These are phyloP conservation scores for Hortaea sp. DNA, from an alignment of 2,329 filamentous ascomycete genomes.

Conservation along the genomic window DNA sequence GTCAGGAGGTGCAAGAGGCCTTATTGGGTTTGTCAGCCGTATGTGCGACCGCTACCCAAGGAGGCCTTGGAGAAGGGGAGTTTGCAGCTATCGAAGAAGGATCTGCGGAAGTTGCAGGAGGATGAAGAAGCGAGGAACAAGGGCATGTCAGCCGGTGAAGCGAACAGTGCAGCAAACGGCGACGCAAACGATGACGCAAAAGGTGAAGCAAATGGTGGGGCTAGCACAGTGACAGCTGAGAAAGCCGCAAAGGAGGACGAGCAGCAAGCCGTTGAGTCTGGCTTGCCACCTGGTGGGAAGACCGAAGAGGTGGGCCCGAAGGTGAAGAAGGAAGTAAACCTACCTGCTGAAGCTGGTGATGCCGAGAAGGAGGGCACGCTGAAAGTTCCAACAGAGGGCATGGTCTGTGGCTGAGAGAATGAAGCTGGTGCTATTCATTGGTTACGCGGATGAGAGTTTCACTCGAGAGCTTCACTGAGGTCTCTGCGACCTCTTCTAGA, in stretches of 20 bases:
- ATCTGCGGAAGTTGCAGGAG: slow-evolving; percentile 18
- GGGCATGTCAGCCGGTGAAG: not conserved
- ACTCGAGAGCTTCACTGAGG: too few relatives aligned
- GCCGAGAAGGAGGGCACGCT: slow-evolving; percentile 11
- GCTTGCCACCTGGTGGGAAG: slow-evolving; percentile 19
- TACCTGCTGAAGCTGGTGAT: not conserved
- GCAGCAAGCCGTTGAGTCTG: slow-evolving; percentile 19
- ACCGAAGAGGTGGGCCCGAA: slow-evolving; percentile 13
- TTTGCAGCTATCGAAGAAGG: slow-evolving; percentile 24
- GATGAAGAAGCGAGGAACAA: slow-evolving; percentile 4
- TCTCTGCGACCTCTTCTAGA: too few relatives aligned
- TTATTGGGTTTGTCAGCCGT: slow-evolving; percentile 85
- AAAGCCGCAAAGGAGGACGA: slow-evolving; percentile 16
- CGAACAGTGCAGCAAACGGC: not conserved
- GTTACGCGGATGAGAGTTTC: too few relatives aligned
- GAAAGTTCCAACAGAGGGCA: slow-evolving; percentile 34
- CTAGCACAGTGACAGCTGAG: not conserved
- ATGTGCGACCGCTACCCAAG: slow-evolving; percentile 73
- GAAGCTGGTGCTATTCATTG: not conserved
- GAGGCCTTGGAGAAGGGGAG: slow-evolving; percentile 51
- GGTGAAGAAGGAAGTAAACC: slow-evolving; percentile 9
- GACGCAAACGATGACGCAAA: not conserved
- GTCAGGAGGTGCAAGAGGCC: slow-evolving; percentile 67
- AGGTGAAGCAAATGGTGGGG: not conserved
- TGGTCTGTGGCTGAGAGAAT: slow-evolving; percentile 32